Percentiles rank a stretch among this genome's conserved stretches.
Conservation (phyloP, 495 filamentous ascomycete genomes). For the Friedmanniomyces endolithicus region DNA sequence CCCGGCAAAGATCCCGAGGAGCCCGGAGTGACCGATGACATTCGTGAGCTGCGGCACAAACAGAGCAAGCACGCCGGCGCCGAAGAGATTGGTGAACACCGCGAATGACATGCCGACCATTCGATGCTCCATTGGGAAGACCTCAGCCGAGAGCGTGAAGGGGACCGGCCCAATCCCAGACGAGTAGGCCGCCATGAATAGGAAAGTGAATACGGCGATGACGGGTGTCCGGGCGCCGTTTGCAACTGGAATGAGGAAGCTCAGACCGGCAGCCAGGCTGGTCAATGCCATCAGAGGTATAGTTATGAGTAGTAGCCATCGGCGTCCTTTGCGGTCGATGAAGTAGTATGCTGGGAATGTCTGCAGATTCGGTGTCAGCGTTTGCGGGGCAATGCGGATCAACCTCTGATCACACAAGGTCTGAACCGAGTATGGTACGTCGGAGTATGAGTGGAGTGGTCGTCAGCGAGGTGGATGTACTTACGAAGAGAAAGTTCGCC, state of each 20-base stretch:
- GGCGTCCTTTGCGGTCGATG: constrained; percentile 20
- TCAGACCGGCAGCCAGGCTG: constrained; percentile 19
- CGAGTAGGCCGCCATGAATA: constrained; percentile 50
- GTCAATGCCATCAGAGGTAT: constrained; percentile 22
- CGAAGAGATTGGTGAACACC: constrained; percentile 22
- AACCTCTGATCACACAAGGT: too few relatives aligned
- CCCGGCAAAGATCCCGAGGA: constrained; percentile 19
- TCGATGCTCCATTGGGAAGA: constrained; percentile 48
- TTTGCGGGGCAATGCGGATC: too few relatives aligned
- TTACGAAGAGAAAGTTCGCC: constrained; percentile 14
- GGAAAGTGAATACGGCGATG: constrained; percentile 45
- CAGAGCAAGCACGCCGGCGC: constrained; percentile 19
- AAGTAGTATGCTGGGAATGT: constrained; percentile 12
- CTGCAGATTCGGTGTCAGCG: not conserved
- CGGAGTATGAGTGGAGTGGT: not conserved
- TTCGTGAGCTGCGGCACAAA: constrained; percentile 19
- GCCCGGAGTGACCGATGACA: constrained; percentile 8
- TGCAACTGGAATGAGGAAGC: constrained; percentile 13
- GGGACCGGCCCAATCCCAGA: constrained; percentile 73
- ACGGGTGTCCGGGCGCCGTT: constrained; percentile 6
- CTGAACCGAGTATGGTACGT: too few relatives aligned
- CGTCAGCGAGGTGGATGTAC: too few relatives aligned
- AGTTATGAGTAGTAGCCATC: constrained; percentile 22
- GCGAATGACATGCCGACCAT: constrained; percentile 26
- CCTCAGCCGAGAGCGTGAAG: constrained; percentile 70